Percentiles rank a stretch among this genome's conserved stretches.
Conservation (phyloP, 345 rosid species). For the Pugionium dolabratum region DNA sequence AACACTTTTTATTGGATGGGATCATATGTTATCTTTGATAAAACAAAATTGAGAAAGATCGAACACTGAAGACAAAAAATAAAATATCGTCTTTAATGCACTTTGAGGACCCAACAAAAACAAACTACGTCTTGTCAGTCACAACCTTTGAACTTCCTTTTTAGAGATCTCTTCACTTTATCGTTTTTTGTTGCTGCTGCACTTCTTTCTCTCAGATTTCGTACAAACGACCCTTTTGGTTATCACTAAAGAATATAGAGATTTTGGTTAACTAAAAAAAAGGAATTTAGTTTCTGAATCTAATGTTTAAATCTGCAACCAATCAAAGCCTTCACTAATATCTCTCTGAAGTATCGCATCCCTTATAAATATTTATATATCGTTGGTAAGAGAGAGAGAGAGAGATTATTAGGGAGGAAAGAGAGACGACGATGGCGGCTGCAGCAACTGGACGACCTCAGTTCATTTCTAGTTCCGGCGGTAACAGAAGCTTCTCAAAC, state of each 20-base stretch:
- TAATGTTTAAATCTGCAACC: too few species aligned
- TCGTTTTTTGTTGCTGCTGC: neutral
- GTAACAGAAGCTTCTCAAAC: constrained; percentile 55
- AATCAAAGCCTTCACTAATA: too few species aligned
- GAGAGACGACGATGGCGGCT: constrained; percentile 42
- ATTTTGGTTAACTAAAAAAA: too few species aligned
- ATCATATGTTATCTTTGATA: neutral
- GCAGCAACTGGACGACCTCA: constrained; percentile 59
- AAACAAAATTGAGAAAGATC: constrained; percentile 3
- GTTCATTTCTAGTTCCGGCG: constrained; percentile 70
- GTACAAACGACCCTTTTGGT: neutral
- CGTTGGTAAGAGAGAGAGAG: neutral
- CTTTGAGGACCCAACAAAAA: constrained; percentile 32
- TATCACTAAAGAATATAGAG: too few species aligned
- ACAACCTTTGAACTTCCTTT: constrained; percentile 13
- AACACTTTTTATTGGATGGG: too few species aligned
- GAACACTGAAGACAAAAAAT: constrained; percentile 9
- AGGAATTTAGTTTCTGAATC: too few species aligned
- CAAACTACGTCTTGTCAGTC: constrained; percentile 24
- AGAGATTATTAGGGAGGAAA: neutral
- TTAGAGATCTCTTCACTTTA: constrained; percentile 23
- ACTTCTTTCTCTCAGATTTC: neutral
- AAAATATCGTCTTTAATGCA: neutral
- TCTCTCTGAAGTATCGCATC: too few species aligned
- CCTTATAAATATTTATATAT: neutral